Evolutionary conservation across 805 yeast genomes (phyloP), one percentile per base, ranked within the genome.

Genomic region (Candida tammaniensis): DNA sequence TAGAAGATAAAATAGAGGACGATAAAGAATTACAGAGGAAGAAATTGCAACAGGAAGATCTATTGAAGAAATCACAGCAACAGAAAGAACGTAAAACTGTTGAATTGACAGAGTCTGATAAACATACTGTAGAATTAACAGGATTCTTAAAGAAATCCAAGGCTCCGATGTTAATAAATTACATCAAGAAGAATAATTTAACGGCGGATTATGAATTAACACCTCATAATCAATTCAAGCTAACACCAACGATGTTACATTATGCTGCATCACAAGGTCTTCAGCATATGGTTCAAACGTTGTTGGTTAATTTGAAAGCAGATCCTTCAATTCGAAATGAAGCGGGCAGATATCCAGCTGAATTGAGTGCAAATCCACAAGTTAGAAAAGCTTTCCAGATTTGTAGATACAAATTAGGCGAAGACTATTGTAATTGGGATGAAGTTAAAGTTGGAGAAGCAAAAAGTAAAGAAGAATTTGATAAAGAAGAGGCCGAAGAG

Each of bases 171-270:
- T 54, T 93, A 26, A 60, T 82, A 0, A 60, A 77, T 1, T 85
- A 78, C 49, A 40, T 89, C 33, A 72, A 70, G 38, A 75, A 78
- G 42, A 69, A 86, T 47, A 68, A 71, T 1, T 54, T 85, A 1
- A 62, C 69, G 27, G 66, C 72, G 6, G 70, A 85, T 41, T 75
- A 78, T 41, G 30, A 28, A 13, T 55, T 91, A 4, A 56, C 69
- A 22, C 96, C 96, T 0, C 57, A 52, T 7, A 42, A 61, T 0
- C 74, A 71, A 36, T 82, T 72, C 47, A 46, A 54, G 8, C 59
- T 67, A 9, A 68, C 79, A 0, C 95, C 97, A 4, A 86, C 95
- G 0, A 55, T 85, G 38, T 61, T 93, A 19, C 95, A 88, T 51
- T 86, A 68, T 53, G 91, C 95, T 0, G 62, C 96, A 0, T 68